Conservation (phyloP, 2,329 filamentous ascomycete genomes). For the Fusarium multiceps region DNA sequence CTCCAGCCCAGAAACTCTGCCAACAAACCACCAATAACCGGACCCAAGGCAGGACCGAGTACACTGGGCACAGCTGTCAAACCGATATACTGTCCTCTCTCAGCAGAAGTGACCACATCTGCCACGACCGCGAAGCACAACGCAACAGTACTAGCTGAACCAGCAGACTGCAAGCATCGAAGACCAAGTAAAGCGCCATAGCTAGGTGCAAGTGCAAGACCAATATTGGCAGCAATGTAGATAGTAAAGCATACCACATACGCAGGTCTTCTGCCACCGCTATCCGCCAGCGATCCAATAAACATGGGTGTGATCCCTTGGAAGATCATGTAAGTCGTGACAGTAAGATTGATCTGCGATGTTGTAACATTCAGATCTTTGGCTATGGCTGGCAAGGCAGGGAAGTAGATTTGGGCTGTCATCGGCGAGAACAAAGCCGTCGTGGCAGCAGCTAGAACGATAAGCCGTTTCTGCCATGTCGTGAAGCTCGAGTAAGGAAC, state of each 20-base stretch:
- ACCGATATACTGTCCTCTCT: slow-evolving; percentile 70
- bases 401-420: slow-evolving; percentile 65
- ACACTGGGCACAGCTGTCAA: slow-evolving; percentile 61
- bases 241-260: slow-evolving; percentile 65
- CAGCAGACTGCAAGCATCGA: slow-evolving; percentile 67
- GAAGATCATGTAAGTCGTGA: slow-evolving; percentile 69
- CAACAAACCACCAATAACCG: slow-evolving; percentile 69
- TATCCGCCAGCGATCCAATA: slow-evolving; percentile 67
- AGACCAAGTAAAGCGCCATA: slow-evolving; percentile 64
- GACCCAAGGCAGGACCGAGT: slow-evolving; percentile 62
- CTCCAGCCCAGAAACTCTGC: slow-evolving; percentile 68
- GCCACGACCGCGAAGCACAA: slow-evolving; percentile 69
- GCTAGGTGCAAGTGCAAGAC: slow-evolving; percentile 61
- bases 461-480: slow-evolving; percentile 54
- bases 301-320: slow-evolving; percentile 70
- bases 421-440: slow-evolving; percentile 60
- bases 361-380: slow-evolving; percentile 58
- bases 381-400: slow-evolving; percentile 62
- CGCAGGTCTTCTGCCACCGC: slow-evolving; percentile 63
- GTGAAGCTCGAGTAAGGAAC: slow-evolving; percentile 54
- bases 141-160: slow-evolving; percentile 69
- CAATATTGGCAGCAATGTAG: slow-evolving; percentile 65
- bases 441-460: slow-evolving; percentile 54
- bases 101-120: slow-evolving; percentile 70
- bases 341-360: slow-evolving; percentile 60